These are phyloP conservation scores for Sordariomycetes sp. DNA, from an alignment of 2,329 filamentous ascomycete species.

Conservation along the genomic window DNA sequence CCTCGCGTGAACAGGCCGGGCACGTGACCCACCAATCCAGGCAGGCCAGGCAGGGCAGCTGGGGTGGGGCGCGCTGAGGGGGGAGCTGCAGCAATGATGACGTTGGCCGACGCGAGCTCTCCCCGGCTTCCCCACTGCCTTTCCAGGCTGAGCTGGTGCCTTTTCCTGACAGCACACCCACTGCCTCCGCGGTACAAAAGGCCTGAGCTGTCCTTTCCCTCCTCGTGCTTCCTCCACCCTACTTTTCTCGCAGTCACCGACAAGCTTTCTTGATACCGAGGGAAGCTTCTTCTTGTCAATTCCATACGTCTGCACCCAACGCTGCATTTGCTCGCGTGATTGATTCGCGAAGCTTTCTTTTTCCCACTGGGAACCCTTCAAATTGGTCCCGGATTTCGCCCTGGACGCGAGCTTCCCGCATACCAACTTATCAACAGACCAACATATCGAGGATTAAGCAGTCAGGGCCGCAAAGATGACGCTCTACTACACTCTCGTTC, in stretches of 20 bases:
- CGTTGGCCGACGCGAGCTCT: background rate
- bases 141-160: background rate
- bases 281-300: background rate
- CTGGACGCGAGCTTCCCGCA: background rate
- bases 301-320: background rate
- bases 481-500: conserved; percentile 46
- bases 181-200: background rate
- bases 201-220: background rate
- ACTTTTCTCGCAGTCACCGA: background rate
- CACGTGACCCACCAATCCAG: background rate
- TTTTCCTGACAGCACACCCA: conserved; percentile 5
- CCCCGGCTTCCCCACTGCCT: background rate
- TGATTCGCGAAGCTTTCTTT: background rate
- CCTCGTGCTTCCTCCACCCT: background rate
- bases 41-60: background rate
- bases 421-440: background rate
- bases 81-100: background rate
- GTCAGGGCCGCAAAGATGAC: conserved; percentile 33
- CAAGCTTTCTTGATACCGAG: background rate
- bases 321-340: too few relatives aligned
- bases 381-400: background rate
- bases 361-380: background rate
- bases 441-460: background rate
- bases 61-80: background rate
- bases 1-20: background rate